Percentiles rank a stretch among this genome's conserved stretches.
phyloP scores from a whole-genome alignment of 345 rosid genomes.

The Aethionema arabicum region DNA sequence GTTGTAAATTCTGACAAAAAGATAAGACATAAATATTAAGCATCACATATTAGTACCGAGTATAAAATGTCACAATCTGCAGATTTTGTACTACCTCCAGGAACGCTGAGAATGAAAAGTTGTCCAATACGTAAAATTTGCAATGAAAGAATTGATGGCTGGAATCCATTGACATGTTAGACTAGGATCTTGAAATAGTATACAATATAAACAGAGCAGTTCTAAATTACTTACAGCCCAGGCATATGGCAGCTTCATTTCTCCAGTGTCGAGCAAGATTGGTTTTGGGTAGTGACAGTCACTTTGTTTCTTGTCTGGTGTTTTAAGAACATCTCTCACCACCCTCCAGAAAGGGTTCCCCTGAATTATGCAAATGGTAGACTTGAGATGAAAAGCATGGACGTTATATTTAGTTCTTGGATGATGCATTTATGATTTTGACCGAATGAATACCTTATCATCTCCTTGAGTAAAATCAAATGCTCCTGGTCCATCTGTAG shows the following conservation, averaged over 20 bases:
- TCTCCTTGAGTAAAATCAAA: conserved; percentile 98
- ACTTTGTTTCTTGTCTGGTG: conserved; percentile 64
- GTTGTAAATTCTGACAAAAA: conserved; percentile 79
- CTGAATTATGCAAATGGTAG: conserved; percentile 40
- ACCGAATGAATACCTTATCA: conserved; percentile 52
- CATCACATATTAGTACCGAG: conserved; percentile 6
- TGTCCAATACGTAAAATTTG: conserved; percentile 89
- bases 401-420: conserved; percentile 19
- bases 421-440: conserved; percentile 5
- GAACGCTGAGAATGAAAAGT: conserved; percentile 87
- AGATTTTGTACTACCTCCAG: conserved; percentile 69
- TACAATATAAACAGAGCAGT: conserved; percentile 9
- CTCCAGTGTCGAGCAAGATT: conserved; percentile 96
- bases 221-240: conserved; percentile 77
- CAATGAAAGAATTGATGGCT: conserved; percentile 95
- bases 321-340: conserved; percentile 72
- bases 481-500: conserved; percentile 99
- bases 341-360: conserved; percentile 95
- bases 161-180: conserved; percentile 34
- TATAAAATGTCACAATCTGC: conserved; percentile 18
- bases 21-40: conserved; percentile 1
- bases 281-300: conserved; percentile 93
- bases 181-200: conserved; percentile 9
- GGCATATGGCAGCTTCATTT: conserved; percentile 89
- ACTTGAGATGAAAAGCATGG: conserved; percentile 19